Conservation (phyloP, 2,329 filamentous ascomycete genomes). For the Aspergillus latus region DNA sequence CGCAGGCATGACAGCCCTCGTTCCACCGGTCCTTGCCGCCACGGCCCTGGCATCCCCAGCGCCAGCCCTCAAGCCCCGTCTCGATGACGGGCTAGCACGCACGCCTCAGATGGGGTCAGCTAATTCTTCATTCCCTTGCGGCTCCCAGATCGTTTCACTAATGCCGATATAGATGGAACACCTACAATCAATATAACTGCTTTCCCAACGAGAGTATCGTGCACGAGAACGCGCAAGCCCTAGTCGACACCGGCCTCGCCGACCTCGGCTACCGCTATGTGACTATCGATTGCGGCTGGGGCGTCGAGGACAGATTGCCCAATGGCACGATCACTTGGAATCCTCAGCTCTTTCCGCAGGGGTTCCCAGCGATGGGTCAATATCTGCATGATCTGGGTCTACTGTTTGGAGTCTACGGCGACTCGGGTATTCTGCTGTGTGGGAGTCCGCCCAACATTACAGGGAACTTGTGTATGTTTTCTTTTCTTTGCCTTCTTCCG, state of each 20-base stretch:
- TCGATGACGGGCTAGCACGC: slow-evolving; percentile 26
- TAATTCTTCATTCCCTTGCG: slow-evolving; percentile 9
- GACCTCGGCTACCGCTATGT: slow-evolving; percentile 58
- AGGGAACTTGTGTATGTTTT: slow-evolving; percentile 37
- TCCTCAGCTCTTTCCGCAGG: slow-evolving; percentile 39
- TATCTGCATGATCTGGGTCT: slow-evolving; percentile 44
- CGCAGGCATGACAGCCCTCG: not conserved
- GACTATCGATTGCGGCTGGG: slow-evolving; percentile 62
- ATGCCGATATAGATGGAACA: slow-evolving; percentile 49
- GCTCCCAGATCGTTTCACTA: too few relatives aligned
- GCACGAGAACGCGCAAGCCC: slow-evolving; percentile 53
- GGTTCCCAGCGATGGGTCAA: slow-evolving; percentile 42
- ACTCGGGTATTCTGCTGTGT: slow-evolving; percentile 46
- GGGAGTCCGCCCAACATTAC: slow-evolving; percentile 31
- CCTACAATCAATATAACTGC: slow-evolving; percentile 59
- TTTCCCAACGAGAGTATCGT: slow-evolving; percentile 51
- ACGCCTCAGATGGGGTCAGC: slow-evolving; percentile 31
- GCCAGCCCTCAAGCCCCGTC: slow-evolving; percentile 8
- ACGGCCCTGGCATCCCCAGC: not conserved
- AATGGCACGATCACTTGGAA: slow-evolving; percentile 47
- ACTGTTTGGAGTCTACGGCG: slow-evolving; percentile 48
- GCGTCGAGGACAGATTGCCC: slow-evolving; percentile 33
- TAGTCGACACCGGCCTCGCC: slow-evolving; percentile 54
- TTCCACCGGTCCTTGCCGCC: not conserved
- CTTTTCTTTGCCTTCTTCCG: not conserved